Percentiles rank a stretch among this genome's conserved stretches.
Evolutionary conservation across 106 monocot genomes (phyloP).

Genomic region (Cymbidium sinense): DNA sequence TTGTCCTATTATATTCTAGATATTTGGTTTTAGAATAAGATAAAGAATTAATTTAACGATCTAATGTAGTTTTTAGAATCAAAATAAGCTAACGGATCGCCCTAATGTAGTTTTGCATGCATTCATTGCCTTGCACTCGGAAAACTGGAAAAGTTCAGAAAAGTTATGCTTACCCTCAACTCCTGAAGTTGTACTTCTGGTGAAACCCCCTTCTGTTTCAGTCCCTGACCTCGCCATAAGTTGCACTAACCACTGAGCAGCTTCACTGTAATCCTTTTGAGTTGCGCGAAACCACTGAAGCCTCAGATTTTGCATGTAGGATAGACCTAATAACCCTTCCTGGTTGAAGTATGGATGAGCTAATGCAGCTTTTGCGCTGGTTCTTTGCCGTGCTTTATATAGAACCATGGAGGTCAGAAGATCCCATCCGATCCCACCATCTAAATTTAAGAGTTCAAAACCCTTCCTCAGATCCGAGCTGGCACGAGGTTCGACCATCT

Average conservation of each 20-base stretch:
- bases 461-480: constrained; percentile 63
- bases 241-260: constrained; percentile 66
- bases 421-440: constrained; percentile 87
- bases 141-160: no score
- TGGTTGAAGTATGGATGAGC: constrained; percentile 91
- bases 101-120: no score
- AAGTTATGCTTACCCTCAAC: constrained; percentile 38
- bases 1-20: no score
- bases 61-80: no score
- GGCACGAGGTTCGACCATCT: constrained; percentile 71
- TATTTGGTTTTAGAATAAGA: no score
- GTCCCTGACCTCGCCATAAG: constrained; percentile 91
- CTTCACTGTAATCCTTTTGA: constrained; percentile 88
- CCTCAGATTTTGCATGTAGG: constrained; percentile 83
- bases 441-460: constrained; percentile 75
- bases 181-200: constrained; percentile 91
- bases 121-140: no score
- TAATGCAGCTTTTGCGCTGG: constrained; percentile 77
- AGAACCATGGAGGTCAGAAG: constrained; percentile 87
- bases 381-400: constrained; percentile 84
- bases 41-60: no score
- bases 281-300: constrained; percentile 82
- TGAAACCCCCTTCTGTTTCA: constrained; percentile 69
- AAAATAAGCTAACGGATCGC: no score
- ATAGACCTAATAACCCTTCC: constrained; percentile 79